These are phyloP conservation scores for Coniochaeta hoffmannii DNA, from an alignment of 2,329 filamentous ascomycete species.

Conservation along the genomic window DNA sequence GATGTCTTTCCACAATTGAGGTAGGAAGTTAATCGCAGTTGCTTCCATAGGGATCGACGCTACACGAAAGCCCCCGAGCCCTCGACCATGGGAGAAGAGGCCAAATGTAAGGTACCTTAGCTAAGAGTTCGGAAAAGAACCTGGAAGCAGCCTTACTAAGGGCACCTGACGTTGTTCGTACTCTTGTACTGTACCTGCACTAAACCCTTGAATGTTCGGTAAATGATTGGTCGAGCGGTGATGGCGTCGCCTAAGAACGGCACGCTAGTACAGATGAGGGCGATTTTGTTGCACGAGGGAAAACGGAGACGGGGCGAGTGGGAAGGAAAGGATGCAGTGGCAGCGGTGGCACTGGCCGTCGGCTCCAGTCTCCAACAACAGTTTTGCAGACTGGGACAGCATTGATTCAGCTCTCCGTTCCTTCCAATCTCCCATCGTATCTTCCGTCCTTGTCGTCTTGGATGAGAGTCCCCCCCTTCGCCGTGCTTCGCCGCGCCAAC, in stretches of 20 bases:
- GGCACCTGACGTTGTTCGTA: too few relatives aligned
- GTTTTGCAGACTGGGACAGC: background rate
- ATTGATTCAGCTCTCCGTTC: background rate
- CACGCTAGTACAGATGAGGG: background rate
- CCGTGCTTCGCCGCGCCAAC: background rate
- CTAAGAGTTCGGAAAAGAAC: too few relatives aligned
- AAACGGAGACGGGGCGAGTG: too few relatives aligned
- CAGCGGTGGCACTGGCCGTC: too few relatives aligned
- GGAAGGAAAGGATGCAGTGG: too few relatives aligned
- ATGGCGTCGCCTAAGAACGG: background rate
- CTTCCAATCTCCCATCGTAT: background rate
- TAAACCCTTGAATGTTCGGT: background rate
- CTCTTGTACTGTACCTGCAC: background rate
- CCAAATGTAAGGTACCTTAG: too few relatives aligned
- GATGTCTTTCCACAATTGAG: background rate
- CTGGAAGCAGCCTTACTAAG: background rate
- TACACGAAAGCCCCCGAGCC: too few relatives aligned
- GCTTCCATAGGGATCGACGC: too few relatives aligned
- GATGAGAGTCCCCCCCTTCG: too few relatives aligned
- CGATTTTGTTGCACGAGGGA: background rate
- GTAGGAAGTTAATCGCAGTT: background rate
- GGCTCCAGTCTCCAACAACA: too few relatives aligned
- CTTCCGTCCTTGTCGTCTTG: background rate
- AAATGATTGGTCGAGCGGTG: background rate
- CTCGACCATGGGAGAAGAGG: too few relatives aligned